phyloP scores from a whole-genome alignment of 1,284 basidiomycete species.

The Heterobasidion annosum region DNA sequence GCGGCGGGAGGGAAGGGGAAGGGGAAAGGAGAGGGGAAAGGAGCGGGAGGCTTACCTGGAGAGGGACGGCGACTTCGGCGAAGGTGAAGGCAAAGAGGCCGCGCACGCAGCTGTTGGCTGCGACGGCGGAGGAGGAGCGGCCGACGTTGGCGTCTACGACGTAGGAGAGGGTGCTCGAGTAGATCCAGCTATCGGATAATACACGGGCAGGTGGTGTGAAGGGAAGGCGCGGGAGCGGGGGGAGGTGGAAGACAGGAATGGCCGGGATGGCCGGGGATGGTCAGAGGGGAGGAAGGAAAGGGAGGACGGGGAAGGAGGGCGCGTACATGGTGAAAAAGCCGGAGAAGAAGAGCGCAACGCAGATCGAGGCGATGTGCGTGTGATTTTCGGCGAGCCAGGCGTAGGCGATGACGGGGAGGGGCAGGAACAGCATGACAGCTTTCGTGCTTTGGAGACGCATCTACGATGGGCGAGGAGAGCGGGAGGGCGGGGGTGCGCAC shows the following conservation, averaged over 20 bases:
- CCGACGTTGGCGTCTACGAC: constrained; percentile 74
- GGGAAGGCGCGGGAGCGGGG: background rate
- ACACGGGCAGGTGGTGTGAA: background rate
- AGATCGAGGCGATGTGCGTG: constrained; percentile 53
- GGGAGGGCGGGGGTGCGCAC: background rate
- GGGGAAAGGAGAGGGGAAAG: background rate
- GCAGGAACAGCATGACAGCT: constrained; percentile 44
- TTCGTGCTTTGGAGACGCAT: constrained; percentile 67
- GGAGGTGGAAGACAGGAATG: background rate
- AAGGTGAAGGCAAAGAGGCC: constrained; percentile 64
- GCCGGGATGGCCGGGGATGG: background rate
- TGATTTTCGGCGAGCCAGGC: constrained; percentile 70
- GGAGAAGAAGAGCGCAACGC: constrained; percentile 51
- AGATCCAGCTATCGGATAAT: constrained; percentile 44
- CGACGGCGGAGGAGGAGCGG: constrained; percentile 61
- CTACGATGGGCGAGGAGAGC: constrained; percentile 22
- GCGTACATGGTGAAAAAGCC: constrained; percentile 68
- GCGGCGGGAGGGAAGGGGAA: background rate
- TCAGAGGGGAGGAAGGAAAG: background rate
- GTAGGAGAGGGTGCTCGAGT: constrained; percentile 65
- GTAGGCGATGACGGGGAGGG: constrained; percentile 56
- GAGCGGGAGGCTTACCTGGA: constrained; percentile 35
- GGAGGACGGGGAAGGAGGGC: background rate
- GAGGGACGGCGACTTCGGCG: constrained; percentile 57
- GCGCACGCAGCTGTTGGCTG: constrained; percentile 63